Conservation (phyloP, 1,284 basidiomycete species). For the Coniferiporia sulphurascens region DNA sequence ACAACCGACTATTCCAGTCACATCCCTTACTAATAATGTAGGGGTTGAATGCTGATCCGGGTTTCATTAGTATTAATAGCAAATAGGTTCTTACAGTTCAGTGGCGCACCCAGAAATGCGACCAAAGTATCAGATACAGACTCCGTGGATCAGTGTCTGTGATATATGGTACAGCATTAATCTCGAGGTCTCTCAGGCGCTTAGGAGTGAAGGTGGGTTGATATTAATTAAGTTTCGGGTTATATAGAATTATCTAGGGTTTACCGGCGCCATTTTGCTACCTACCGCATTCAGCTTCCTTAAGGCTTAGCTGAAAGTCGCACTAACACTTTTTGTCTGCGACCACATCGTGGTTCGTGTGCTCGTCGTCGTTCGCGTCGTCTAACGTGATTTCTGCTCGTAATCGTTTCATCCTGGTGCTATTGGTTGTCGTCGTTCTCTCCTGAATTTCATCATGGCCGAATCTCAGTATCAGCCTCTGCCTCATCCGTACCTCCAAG, state of each 20-base stretch:
- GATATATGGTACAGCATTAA: no score
- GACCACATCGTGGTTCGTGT: constrained; percentile 5
- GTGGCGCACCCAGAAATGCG: no score
- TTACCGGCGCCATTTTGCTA: background rate
- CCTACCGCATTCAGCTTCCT: background rate
- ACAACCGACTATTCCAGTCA: no score
- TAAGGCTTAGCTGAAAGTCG: background rate
- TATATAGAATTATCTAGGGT: background rate
- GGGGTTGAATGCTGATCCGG: no score
- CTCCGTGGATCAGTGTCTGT: no score
- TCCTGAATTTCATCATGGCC: constrained; percentile 1
- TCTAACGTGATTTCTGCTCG: background rate
- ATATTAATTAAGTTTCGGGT: background rate
- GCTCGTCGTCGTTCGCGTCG: constrained; percentile 8
- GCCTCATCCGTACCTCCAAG: constrained; percentile 71
- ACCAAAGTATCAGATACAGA: no score
- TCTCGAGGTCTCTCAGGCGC: no score
- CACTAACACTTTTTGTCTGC: constrained; percentile 8
- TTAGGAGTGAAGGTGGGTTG: no score
- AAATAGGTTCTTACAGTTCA: no score
- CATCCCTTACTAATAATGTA: no score
- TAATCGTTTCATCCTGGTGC: background rate
- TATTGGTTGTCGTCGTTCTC: background rate
- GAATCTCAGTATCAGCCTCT: background rate
- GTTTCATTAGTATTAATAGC: no score